Conservation (phyloP, 2,329 filamentous ascomycete genomes). For the Capronia coronata region DNA sequence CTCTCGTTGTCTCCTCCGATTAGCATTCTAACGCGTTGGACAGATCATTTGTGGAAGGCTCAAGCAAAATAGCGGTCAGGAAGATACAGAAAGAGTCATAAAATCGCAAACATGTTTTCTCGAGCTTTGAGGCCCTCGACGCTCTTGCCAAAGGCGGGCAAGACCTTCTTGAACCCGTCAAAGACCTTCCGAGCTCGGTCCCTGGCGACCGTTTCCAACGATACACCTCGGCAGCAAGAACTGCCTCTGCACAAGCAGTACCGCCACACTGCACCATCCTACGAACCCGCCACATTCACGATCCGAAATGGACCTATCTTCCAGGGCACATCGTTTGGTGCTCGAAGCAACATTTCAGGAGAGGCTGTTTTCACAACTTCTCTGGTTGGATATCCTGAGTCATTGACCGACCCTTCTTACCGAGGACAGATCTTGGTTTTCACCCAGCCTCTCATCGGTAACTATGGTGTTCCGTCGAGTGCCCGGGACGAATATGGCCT, state of each 20-base stretch:
- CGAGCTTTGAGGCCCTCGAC: constrained; percentile 50
- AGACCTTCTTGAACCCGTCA: constrained; percentile 32
- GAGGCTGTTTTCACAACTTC: constrained; percentile 99
- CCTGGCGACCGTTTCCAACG: constrained; percentile 23
- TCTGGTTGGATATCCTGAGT: constrained; percentile 95
- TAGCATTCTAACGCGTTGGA: constrained; percentile 24
- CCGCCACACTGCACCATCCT: constrained; percentile 58
- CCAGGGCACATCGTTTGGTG: constrained; percentile 92
- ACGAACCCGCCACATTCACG: constrained; percentile 83
- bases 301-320: constrained; percentile 95
- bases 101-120: constrained; percentile 47
- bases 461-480: constrained; percentile 90
- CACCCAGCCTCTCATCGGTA: constrained; percentile 94
- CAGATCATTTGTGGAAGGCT: constrained; percentile 63
- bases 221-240: constrained; percentile 33
- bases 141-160: constrained; percentile 42
- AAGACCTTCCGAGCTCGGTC: constrained; percentile 32
- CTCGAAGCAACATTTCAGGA: constrained; percentile 91
- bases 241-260: constrained; percentile 36
- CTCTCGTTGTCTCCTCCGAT: constrained; percentile 7
- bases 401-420: constrained; percentile 62
- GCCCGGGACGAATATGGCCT: constrained; percentile 82
- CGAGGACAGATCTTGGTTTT: constrained; percentile 90
- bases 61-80: constrained; percentile 51
- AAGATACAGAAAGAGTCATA: constrained; percentile 28